Percentiles rank a stretch among this genome's conserved stretches.
Evolutionary conservation across 2,329 filamentous ascomycete genomes (phyloP).

Genomic region (Dothistroma septosporum): DNA sequence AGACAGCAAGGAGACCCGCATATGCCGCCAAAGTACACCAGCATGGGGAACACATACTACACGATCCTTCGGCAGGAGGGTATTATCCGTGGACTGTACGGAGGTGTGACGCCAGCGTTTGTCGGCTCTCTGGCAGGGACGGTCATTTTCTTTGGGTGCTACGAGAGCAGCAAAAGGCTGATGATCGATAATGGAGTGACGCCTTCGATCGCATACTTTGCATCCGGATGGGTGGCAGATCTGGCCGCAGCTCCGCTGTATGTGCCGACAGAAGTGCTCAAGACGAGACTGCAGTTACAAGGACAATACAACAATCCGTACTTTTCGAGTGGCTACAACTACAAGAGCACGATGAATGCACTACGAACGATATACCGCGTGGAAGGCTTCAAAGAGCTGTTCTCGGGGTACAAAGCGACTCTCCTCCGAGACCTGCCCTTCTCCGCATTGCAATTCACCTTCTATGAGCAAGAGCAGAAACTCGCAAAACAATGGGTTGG

Average conservation of each 20-base stretch:
- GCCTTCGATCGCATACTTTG: slow-evolving; percentile 78
- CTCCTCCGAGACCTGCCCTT: slow-evolving; percentile 92
- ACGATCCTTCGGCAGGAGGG: slow-evolving; percentile 94
- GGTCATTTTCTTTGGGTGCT: slow-evolving; percentile 90
- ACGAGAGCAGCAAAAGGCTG: slow-evolving; percentile 88
- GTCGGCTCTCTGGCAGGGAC: slow-evolving; percentile 91
- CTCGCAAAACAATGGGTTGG: slow-evolving; percentile 76
- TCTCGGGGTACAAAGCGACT: slow-evolving; percentile 95
- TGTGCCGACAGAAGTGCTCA: slow-evolving; percentile 94
- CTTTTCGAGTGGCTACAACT: slow-evolving; percentile 95
- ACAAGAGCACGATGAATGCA: slow-evolving; percentile 78
- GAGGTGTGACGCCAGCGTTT: slow-evolving; percentile 87
- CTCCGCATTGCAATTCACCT: slow-evolving; percentile 93
- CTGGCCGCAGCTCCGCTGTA: slow-evolving; percentile 88
- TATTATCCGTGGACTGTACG: slow-evolving; percentile 77
- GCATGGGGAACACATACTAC: slow-evolving; percentile 82
- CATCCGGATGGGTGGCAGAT: slow-evolving; percentile 87
- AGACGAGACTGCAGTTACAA: slow-evolving; percentile 93
- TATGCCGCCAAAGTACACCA: slow-evolving; percentile 86
- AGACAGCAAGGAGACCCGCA: slow-evolving; percentile 94
- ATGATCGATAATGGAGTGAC: slow-evolving; percentile 82
- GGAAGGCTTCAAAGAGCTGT: slow-evolving; percentile 82
- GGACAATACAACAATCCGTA: slow-evolving; percentile 92
- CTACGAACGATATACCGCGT: slow-evolving; percentile 75
- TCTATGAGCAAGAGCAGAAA: slow-evolving; percentile 90